Evolutionary conservation across 139 green algal species (phyloP).

Genomic region (Eudorina sp.): DNA sequence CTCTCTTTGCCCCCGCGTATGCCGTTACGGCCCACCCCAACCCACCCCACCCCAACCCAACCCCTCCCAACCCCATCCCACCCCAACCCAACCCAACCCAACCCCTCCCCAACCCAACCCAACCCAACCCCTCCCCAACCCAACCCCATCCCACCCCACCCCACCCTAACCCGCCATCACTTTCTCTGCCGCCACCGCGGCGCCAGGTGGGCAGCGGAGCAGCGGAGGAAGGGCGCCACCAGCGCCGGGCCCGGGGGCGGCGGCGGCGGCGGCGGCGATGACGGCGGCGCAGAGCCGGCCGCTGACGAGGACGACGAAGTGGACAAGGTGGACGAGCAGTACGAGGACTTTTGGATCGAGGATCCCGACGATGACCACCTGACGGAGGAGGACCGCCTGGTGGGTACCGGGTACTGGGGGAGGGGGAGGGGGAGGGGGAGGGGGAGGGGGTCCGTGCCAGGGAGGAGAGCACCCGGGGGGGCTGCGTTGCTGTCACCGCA

Average conservation of each 20-base stretch:
- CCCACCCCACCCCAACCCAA: too few relatives aligned
- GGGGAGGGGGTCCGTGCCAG: too few relatives aligned
- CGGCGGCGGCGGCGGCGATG: not conserved
- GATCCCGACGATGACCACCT: constrained; percentile 4
- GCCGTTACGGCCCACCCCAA: not conserved
- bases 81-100: too few relatives aligned
- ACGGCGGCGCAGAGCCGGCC: not conserved
- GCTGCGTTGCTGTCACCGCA: not conserved
- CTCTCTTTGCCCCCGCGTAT: too few relatives aligned
- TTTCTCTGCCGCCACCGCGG: too few relatives aligned
- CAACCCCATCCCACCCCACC: not conserved
- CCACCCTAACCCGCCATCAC: not conserved
- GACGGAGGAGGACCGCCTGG: not conserved
- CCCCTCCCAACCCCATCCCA: too few relatives aligned
- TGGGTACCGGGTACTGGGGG: not conserved
- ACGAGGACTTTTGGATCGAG: constrained; percentile 48
- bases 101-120: too few relatives aligned
- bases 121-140: too few relatives aligned
- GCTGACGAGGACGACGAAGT: not conserved
- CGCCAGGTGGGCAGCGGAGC: not conserved
- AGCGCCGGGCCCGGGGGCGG: not conserved
- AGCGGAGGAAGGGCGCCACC: not conserved
- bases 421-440: not conserved
- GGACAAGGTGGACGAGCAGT: constrained; percentile 3
- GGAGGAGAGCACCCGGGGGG: not conserved